A percentile compares a stretch with the other conserved stretches of the same genome.
These are phyloP conservation scores for Chenopodium album DNA, from an alignment of 148 eudicot genomes.

Conservation along the genomic window DNA sequence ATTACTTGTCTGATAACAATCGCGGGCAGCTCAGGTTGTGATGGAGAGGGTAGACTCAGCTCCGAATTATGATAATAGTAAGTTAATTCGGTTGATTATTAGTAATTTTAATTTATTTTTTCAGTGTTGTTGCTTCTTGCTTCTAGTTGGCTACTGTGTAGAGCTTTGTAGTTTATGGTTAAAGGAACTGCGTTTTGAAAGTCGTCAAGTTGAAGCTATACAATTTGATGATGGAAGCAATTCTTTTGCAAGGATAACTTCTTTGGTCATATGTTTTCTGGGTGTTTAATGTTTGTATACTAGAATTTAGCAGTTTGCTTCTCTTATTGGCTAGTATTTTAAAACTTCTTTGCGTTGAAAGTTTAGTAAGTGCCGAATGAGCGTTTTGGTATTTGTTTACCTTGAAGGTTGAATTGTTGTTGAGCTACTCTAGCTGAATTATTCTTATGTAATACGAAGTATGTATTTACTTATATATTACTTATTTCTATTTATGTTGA, in stretches of 20 bases:
- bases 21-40: slow-evolving; percentile 8
- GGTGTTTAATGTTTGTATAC: not conserved
- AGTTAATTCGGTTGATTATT: not conserved
- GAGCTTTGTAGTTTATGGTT: not conserved
- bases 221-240: not conserved
- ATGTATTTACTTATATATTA: too few relatives aligned
- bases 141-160: not conserved
- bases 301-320: not conserved
- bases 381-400: not conserved
- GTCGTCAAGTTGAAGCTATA: not conserved
- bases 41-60: slow-evolving; percentile 17
- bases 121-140: not conserved
- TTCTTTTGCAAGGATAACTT: not conserved
- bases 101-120: not conserved
- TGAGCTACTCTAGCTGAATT: not conserved
- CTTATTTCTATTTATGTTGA: not conserved
- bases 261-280: not conserved
- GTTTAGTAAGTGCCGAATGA: not conserved
- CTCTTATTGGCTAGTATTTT: not conserved
- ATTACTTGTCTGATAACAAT: not conserved
- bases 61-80: not conserved
- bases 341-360: not conserved
- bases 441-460: not conserved
- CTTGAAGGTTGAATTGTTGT: not conserved
- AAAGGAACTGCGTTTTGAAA: not conserved